Evolutionary conservation across 2,329 filamentous ascomycete genomes (phyloP).

Genomic region (Amylocarpus encephaloides): DNA sequence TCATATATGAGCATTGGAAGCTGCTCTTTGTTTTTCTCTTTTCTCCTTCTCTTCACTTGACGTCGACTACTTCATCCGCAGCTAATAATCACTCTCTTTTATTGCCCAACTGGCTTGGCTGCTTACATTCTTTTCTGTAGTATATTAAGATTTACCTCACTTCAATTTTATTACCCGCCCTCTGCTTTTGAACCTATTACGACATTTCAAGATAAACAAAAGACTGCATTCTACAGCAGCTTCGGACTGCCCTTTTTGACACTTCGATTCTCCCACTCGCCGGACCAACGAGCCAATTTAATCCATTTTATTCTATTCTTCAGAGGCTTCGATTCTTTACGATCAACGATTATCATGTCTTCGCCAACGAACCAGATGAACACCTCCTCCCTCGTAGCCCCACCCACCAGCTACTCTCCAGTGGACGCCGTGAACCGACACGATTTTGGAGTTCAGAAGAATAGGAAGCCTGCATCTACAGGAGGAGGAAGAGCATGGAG

Average conservation of each 20-base stretch:
- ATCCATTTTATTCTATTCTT: conserved; percentile 14
- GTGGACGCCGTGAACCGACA: conserved; percentile 51
- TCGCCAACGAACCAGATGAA: conserved; percentile 30
- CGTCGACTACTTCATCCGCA: conserved; percentile 31
- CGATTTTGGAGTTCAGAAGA: conserved; percentile 56
- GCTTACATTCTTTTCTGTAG: conserved; percentile 44
- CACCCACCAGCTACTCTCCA: conserved; percentile 28
- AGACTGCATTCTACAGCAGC: conserved; percentile 42
- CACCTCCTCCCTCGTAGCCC: conserved; percentile 26
- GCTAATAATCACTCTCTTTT: conserved; percentile 39
- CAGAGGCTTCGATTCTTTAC: conserved; percentile 18
- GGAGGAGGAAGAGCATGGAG: conserved; percentile 78
- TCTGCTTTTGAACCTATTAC: conserved; percentile 9
- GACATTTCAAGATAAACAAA: conserved; percentile 18
- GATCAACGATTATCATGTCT: conserved; percentile 30
- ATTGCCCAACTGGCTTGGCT: conserved; percentile 48
- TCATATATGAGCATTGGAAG: conserved; percentile 26
- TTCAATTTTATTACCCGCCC: conserved; percentile 10
- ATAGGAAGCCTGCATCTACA: conserved; percentile 61
- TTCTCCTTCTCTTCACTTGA: conserved; percentile 28
- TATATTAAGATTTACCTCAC: conserved; percentile 29
- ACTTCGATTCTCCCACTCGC: conserved; percentile 30
- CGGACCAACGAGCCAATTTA: conserved; percentile 27
- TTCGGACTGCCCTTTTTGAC: conserved; percentile 35
- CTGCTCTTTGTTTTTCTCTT: conserved; percentile 21